phyloP scores from a whole-genome alignment of 208 protist genomes.

The Blechomonas ayalai region DNA sequence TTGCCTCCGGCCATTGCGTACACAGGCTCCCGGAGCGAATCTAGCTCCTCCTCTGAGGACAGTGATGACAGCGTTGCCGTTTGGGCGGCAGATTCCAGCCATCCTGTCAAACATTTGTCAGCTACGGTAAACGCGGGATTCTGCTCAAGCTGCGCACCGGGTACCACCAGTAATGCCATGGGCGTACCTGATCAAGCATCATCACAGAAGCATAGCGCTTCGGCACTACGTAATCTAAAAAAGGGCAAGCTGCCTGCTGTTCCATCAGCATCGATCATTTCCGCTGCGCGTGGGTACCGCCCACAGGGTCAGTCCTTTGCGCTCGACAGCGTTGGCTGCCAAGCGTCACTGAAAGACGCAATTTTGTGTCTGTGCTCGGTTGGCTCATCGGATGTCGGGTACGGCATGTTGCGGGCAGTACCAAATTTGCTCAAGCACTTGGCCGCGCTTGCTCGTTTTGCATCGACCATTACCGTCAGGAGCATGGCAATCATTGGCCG shows the following conservation, averaged over 20 bases:
- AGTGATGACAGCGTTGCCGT: slow-evolving; percentile 27
- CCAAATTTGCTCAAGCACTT: slow-evolving; percentile 51
- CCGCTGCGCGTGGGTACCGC: slow-evolving; percentile 65
- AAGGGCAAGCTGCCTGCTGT: slow-evolving; percentile 9
- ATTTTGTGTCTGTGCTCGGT: slow-evolving; percentile 67
- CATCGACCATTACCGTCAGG: slow-evolving; percentile 59
- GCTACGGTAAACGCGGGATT: slow-evolving; percentile 1
- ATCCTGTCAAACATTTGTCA: slow-evolving; percentile 10
- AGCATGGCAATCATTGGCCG: slow-evolving; percentile 39
- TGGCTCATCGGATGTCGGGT: slow-evolving; percentile 70
- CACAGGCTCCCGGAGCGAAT: slow-evolving; percentile 31
- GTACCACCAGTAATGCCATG: not conserved
- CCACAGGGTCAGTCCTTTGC: slow-evolving; percentile 36
- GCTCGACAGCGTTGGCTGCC: slow-evolving; percentile 58
- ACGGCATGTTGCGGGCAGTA: slow-evolving; percentile 26
- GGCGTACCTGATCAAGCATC: not conserved
- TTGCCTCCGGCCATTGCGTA: slow-evolving; percentile 66
- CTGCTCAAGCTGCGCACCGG: not conserved
- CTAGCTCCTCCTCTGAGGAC: slow-evolving; percentile 23
- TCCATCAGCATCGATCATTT: slow-evolving; percentile 29
- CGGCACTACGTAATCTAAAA: not conserved
- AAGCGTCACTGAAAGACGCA: slow-evolving; percentile 58
- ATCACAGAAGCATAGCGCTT: not conserved
- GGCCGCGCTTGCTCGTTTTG: slow-evolving; percentile 55
- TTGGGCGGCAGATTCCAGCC: slow-evolving; percentile 14